Evolutionary conservation across 108 stramenopile species (phyloP), one percentile per base, ranked within the genome.

Genomic region (Stephanodiscus minutulus): DNA sequence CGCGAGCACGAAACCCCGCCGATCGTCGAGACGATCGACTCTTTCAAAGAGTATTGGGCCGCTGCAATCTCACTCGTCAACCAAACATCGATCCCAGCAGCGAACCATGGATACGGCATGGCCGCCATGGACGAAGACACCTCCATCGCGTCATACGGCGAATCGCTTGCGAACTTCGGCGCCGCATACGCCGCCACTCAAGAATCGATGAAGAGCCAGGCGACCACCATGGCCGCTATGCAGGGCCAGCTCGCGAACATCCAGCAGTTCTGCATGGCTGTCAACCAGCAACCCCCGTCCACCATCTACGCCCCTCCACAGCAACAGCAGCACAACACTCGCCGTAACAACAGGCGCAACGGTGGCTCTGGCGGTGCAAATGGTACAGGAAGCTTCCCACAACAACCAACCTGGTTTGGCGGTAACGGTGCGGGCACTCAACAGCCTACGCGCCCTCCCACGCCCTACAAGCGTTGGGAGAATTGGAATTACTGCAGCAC

Each of bases 401-500:
- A n/a, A n/a, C n/a, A n/a, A n/a, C n/a, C n/a, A n/a, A n/a, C n/a
- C n/a, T n/a, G n/a, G n/a, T n/a, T n/a, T n/a, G 24, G 54, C 54
- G 15, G 5, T 27, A 15, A 25, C 24, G 54, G 54, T 8, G 39
- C 7, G 7, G 39, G 39, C 8, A 8, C 1, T 8, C 6, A 18
- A 7, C 54, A 13, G 5, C 25, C 54, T 8, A 8, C 54, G 15
- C 27, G 10, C 10, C 58, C 12, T 2, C 18, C 31, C 0, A 59
- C 33, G 3, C 35, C 58, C 25, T 18, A 37, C 58, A 59, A 59
- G 15, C 12, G 58, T 15, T 56, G 27, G 13, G 27, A 56, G 29
- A 56, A 56, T 29, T 15, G 15, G 29, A 56, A 56, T 13, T 59
- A 59, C 58, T 59, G 58, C 58, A 17, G 18, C 35, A 37, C 58